Evolutionary conservation across 371 early-diverging fungal genomes (phyloP).

Genomic region (Apophysomyces ossiformis): DNA sequence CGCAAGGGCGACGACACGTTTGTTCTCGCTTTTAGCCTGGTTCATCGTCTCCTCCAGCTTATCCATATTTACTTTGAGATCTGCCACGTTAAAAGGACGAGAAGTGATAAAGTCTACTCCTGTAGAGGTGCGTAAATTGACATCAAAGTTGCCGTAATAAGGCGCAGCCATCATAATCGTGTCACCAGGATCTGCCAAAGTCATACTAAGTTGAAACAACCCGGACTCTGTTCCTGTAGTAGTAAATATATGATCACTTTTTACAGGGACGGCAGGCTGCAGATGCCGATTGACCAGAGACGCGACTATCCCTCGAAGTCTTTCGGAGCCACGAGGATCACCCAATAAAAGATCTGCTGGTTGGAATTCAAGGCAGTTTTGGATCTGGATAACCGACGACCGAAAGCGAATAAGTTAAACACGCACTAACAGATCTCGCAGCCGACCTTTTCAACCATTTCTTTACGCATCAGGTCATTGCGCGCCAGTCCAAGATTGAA

Average conservation of each 20-base stretch:
- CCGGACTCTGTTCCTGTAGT: constrained; percentile 75
- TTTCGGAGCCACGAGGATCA: constrained; percentile 53
- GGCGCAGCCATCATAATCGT: constrained; percentile 74
- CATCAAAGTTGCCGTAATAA: constrained; percentile 76
- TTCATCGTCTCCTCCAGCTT: constrained; percentile 46
- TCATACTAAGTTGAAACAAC: constrained; percentile 62
- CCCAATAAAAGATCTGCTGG: constrained; percentile 53
- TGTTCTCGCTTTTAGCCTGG: constrained; percentile 37
- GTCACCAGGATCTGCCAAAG: constrained; percentile 74
- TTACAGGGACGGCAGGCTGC: constrained; percentile 46
- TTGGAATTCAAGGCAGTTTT: constrained; percentile 13
- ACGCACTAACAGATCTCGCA: not conserved
- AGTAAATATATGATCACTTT: constrained; percentile 56
- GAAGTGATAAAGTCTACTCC: constrained; percentile 50
- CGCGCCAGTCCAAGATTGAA: constrained; percentile 79
- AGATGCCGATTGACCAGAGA: constrained; percentile 66
- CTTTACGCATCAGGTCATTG: constrained; percentile 61
- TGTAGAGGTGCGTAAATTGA: constrained; percentile 59
- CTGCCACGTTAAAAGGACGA: constrained; percentile 13
- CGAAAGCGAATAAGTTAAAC: not conserved
- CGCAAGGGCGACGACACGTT: constrained; percentile 55
- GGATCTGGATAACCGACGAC: not conserved
- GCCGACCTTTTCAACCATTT: constrained; percentile 53
- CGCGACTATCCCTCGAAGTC: constrained; percentile 58
- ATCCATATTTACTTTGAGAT: constrained; percentile 36